Base-by-base conservation (phyloP, 2,329 filamentous ascomycete genomes). In the Aspergillus sp. region DNA sequence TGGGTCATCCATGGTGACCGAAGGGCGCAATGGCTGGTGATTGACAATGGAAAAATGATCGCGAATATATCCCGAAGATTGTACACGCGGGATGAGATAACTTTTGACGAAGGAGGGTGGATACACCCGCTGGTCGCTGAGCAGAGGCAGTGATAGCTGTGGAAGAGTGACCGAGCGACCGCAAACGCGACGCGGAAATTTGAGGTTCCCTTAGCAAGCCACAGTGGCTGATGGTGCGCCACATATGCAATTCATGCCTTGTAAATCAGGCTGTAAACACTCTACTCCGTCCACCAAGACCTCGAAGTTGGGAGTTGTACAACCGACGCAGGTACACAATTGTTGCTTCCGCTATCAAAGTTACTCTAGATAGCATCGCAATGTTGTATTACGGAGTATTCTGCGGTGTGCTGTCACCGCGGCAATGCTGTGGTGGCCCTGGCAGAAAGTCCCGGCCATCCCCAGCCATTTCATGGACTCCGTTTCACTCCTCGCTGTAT, bases 1-100 rank as follows among this genome's bases (percentile, higher is more conserved):
- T 54, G 80, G 80, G 64, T 82, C 79, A 66, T 79, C 77, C 79
- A 82, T 81, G 60, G 61, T 78, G 68, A 64, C 63, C 34, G 65
- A 55, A 65, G 58, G 62, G 66, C 60, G 62, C 66, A 66, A 55
- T 59, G 54, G 57, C 45, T 57, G 57, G 31, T 28, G 38, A 55
- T 63, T 52, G 13, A 30, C 47, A 22, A 19, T 49, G 19, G 50
- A 23, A 65, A 67, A 65, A 56, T 52, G 54, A 57, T 66, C 63
- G 62, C 66, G 56, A 63, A 53, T 22, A 28, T 47, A n/a, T 57
- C 17, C 13, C 25, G 47, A 22, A 48, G 41, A 52, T 9, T 7
- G 25, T 23, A 13, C 30, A 23, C 22, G 51, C 54, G 49, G 53
- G 66, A 61, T 57, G 48, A 28, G 8, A 59, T 63, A 30, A 8